These are phyloP conservation scores for Mycena polygramma DNA, from an alignment of 768 basidiomycete species.

Conservation along the genomic window DNA sequence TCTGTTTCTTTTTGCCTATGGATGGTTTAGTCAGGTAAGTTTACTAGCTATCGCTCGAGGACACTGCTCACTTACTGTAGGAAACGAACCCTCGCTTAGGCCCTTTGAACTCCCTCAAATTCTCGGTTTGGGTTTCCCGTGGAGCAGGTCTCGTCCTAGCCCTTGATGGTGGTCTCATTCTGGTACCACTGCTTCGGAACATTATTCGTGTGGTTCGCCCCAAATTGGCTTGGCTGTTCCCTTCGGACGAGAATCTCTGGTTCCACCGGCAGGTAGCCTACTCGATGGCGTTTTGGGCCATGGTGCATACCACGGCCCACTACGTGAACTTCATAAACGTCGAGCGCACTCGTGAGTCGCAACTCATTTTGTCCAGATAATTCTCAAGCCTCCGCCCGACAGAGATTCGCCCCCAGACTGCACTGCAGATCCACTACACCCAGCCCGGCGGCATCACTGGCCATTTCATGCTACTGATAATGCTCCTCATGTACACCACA, in stretches of 20 bases:
- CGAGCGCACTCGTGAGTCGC: slow-evolving; percentile 80
- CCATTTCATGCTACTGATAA: slow-evolving; percentile 94
- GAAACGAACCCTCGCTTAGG: slow-evolving; percentile 71
- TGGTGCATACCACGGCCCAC: slow-evolving; percentile 94
- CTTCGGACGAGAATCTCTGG: slow-evolving; percentile 96
- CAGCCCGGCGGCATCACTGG: slow-evolving; percentile 93
- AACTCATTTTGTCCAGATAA: not conserved
- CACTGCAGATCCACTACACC: slow-evolving; percentile 88
- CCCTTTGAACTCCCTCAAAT: slow-evolving; percentile 82
- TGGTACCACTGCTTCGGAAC: slow-evolving; percentile 92
- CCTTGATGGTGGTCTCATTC: slow-evolving; percentile 87
- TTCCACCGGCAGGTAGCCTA: slow-evolving; percentile 96
- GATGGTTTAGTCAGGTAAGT: slow-evolving; percentile 88
- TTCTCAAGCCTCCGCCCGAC: slow-evolving; percentile 21
- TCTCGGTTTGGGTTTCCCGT: slow-evolving; percentile 91
- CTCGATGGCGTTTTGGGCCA: slow-evolving; percentile 92
- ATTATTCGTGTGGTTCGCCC: slow-evolving; percentile 88
- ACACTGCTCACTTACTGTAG: slow-evolving; percentile 51
- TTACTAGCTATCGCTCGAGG: not conserved
- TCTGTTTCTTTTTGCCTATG: slow-evolving; percentile 80
- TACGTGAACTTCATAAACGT: slow-evolving; percentile 95
- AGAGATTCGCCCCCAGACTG: slow-evolving; percentile 85
- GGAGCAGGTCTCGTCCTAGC: slow-evolving; percentile 94
- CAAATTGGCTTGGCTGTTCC: slow-evolving; percentile 83
- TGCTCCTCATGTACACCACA: slow-evolving; percentile 93